A percentile compares a stretch with the other conserved stretches of the same genome.
Conservation (phyloP, 768 basidiomycete genomes). For the Termitomyces sp. region DNA sequence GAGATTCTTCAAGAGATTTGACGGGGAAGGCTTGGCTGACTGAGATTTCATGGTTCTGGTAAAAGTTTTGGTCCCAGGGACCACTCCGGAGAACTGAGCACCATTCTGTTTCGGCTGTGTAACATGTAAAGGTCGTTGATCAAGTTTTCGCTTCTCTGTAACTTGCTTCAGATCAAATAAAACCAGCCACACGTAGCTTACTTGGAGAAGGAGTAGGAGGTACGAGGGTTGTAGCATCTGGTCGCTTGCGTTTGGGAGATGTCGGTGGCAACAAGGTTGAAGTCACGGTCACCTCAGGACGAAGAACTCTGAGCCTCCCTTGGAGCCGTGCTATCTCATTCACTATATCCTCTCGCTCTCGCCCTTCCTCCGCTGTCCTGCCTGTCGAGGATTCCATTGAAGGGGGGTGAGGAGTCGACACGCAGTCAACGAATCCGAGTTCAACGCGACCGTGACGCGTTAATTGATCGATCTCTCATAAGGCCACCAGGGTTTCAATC, state of each 20-base stretch:
- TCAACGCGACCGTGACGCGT: constrained; percentile 20
- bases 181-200: constrained; percentile 23
- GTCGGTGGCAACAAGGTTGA: constrained; percentile 14
- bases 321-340: constrained; percentile 53
- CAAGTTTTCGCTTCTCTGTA: constrained; percentile 38
- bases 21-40: constrained; percentile 37
- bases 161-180: background rate
- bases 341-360: constrained; percentile 43
- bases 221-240: constrained; percentile 34
- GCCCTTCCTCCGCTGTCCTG: constrained; percentile 30
- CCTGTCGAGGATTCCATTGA: constrained; percentile 53
- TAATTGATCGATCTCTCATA: constrained; percentile 12
- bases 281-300: constrained; percentile 13
- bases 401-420: background rate
- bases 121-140: constrained; percentile 15
- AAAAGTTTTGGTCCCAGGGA: background rate
- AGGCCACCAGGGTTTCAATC: constrained; percentile 21
- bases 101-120: background rate
- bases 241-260: constrained; percentile 46
- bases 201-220: constrained; percentile 68
- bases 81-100: constrained; percentile 2
- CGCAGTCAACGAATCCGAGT: background rate
- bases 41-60: constrained; percentile 6
- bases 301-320: constrained; percentile 41
- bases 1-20: constrained; percentile 48